Percentiles rank a stretch among this genome's conserved stretches.
Conservation (phyloP, 164 flowering plant species). For the Stephania cephalantha region DNA sequence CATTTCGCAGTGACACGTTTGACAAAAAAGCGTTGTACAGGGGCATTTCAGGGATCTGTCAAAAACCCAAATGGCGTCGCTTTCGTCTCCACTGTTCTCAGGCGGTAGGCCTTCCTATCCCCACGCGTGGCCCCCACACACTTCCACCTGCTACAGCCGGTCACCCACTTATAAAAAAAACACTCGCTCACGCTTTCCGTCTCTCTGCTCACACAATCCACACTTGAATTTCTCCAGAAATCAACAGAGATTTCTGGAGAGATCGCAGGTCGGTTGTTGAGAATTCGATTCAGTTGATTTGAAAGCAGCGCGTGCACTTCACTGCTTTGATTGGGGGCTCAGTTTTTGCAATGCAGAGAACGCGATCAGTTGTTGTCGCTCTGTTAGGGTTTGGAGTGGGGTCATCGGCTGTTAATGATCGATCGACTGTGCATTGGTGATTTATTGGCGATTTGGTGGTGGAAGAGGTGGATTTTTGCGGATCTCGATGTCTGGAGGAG, state of each 20-base stretch:
- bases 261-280: neutral
- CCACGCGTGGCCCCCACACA: neutral
- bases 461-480: neutral
- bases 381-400: constrained; percentile 2
- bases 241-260: neutral
- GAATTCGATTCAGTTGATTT: neutral
- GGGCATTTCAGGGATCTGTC: neutral
- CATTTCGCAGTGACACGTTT: neutral
- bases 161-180: neutral
- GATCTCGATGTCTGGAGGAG: constrained; percentile 3
- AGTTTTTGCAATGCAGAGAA: constrained; percentile 1
- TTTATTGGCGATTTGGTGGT: neutral
- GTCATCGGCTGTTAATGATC: neutral
- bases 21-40: neutral
- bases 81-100: neutral
- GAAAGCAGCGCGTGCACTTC: no score
- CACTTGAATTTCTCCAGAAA: neutral
- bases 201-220: neutral
- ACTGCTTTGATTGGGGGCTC: neutral
- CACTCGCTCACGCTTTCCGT: neutral
- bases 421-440: neutral
- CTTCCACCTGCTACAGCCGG: neutral
- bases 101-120: neutral
- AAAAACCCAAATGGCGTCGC: neutral
- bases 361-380: neutral